Percentiles rank a stretch among this genome's conserved stretches.
phyloP scores from a whole-genome alignment of 345 rosid species.

The Abelmoschus esculentus region DNA sequence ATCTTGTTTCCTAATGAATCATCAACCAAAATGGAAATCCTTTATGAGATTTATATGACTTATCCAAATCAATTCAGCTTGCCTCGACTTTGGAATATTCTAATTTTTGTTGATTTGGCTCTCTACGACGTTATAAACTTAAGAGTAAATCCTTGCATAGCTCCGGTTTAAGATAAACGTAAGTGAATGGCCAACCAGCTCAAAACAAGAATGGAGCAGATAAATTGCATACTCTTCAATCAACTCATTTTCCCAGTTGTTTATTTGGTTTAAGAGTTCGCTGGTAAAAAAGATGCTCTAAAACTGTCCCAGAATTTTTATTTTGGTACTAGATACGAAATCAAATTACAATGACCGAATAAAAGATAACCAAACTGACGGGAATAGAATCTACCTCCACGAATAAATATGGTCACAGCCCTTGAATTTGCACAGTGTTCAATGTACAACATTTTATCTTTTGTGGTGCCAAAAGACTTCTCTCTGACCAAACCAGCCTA shows the following conservation, averaged over 20 bases:
- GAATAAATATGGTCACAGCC: too few relatives aligned
- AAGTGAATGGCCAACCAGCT: not conserved
- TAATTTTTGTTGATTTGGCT: not conserved
- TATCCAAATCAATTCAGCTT: slow-evolving; percentile 1
- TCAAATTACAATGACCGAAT: too few relatives aligned
- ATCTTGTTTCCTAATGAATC: slow-evolving; percentile 75
- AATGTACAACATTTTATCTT: too few relatives aligned
- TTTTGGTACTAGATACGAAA: not conserved
- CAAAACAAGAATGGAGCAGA: not conserved
- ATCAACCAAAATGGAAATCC: not conserved
- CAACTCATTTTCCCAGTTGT: not conserved
- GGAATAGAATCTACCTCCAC: too few relatives aligned
- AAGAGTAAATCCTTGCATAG: not conserved
- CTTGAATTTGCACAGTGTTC: too few relatives aligned
- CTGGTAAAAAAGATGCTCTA: not conserved
- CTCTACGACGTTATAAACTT: not conserved
- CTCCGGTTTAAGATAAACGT: not conserved
- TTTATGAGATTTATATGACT: not conserved
- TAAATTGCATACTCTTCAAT: not conserved
- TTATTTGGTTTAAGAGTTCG: not conserved
- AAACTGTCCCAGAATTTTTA: not conserved
- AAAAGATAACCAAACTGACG: slow-evolving; percentile 5
- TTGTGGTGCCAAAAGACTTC: too few relatives aligned
- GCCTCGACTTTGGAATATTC: not conserved
- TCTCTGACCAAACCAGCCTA: too few relatives aligned